Evolutionary conservation across 2,329 filamentous ascomycete genomes (phyloP), one percentile per base, ranked within the genome.

Genomic region (Aspergillus sp.): DNA sequence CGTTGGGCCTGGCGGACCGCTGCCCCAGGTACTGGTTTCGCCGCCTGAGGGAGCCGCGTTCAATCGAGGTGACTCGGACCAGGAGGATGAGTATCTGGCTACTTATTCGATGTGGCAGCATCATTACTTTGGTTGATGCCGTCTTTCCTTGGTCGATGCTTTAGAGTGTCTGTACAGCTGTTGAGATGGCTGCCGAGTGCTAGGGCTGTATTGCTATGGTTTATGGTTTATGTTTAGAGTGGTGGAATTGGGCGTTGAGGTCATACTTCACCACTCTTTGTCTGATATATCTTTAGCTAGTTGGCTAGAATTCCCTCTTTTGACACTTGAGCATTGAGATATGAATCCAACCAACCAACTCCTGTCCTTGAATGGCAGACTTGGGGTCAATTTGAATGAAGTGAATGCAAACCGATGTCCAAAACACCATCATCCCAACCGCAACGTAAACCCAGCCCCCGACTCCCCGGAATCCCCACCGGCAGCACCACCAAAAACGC

Each of bases 401-500:
- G 2, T 11, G 12, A 7, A 8, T 24, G 8, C 8, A 15, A 15
- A 19, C 15, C n/a, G 15, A 13, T 20, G 28, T 26, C 10, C 15
- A 11, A 32, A 15, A 24, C 37, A n/a, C n/a, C n/a, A n/a, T n/a
- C 45, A 66, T n/a, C 61, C 63, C 64, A 86, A 72, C 25, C 80
- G 73, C 41, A 86, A 57, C 8, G 56, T 51, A 45, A 64, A 63
- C 4, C 61, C 72, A 74, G 77, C 45, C 69, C 74, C 52, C 75
- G 57, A 26, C 68, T 72, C 60, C 76, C 82, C 6, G 3, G 78
- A 75, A 20, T 74, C 80, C 3, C 79, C 78, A 42, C 67, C 72
- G 33, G 79, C 72, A 20, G 78, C 69, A 2, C 75, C 74, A 8
- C 75, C 72, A 55, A 86, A 85, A 24, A 86, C 79, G 42, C 78